Conservation (phyloP, 192 early-diverging fungal species). For the Allomyces macrogynus region DNA sequence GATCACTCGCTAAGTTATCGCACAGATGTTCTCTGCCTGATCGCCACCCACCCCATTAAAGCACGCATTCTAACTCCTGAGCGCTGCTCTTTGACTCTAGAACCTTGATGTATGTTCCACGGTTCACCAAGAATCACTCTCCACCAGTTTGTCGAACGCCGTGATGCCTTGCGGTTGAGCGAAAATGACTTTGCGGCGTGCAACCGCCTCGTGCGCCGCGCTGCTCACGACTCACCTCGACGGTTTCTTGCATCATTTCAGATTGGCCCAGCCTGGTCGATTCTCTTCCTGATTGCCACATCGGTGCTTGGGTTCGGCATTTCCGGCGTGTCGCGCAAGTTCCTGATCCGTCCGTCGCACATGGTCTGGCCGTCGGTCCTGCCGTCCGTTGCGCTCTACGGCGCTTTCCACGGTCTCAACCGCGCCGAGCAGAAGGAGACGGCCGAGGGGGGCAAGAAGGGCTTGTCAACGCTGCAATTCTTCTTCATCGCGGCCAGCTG, state of each 20-base stretch:
- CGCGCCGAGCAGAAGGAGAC: slow-evolving; percentile 2
- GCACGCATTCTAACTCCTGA: no score
- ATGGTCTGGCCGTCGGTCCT: slow-evolving; percentile 80
- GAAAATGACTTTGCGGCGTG: no score
- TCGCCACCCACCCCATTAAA: no score
- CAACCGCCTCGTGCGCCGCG: no score
- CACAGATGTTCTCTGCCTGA: no score
- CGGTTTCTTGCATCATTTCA: slow-evolving; percentile 24
- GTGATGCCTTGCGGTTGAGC: no score
- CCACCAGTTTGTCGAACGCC: no score
- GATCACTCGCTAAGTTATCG: no score
- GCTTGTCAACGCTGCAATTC: slow-evolving; percentile 20
- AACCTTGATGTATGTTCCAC: no score
- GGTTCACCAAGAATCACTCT: no score
- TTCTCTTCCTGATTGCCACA: slow-evolving; percentile 45
- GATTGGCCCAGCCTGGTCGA: neutral
- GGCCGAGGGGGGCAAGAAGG: neutral
- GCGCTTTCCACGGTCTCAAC: slow-evolving; percentile 50
- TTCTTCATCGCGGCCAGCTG: slow-evolving; percentile 24
- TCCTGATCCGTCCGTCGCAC: slow-evolving; percentile 58
- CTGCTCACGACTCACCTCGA: slow-evolving; percentile 7
- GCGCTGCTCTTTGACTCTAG: no score
- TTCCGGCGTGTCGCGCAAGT: slow-evolving; percentile 50
- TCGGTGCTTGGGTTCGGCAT: slow-evolving; percentile 46
- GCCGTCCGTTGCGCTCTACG: slow-evolving; percentile 53